A percentile compares a stretch with the other conserved stretches of the same genome.
These are phyloP conservation scores for Tothia fuscella DNA, from an alignment of 2,329 filamentous ascomycete species.

Conservation along the genomic window DNA sequence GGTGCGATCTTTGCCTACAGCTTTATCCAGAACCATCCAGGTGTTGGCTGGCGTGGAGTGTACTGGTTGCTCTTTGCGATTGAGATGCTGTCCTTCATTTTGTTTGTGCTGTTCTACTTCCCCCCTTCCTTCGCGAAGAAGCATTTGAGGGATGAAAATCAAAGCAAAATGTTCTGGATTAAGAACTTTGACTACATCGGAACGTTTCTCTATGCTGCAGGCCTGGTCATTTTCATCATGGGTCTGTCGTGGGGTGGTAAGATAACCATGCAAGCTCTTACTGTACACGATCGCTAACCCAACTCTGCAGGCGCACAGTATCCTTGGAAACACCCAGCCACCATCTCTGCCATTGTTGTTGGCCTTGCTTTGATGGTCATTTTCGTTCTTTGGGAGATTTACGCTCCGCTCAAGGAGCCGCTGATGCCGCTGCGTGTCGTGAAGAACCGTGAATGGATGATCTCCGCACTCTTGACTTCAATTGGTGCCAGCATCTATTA, in stretches of 20 bases:
- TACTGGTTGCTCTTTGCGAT: conserved; percentile 16
- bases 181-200: conserved; percentile 17
- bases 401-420: conserved; percentile 20
- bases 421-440: conserved; percentile 27
- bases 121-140: conserved; percentile 16
- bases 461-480: conserved; percentile 17
- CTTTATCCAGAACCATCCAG: conserved; percentile 14
- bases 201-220: conserved; percentile 14
- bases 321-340: conserved; percentile 30
- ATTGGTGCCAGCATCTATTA: conserved; percentile 17
- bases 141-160: conserved; percentile 13
- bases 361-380: conserved; percentile 23
- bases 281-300: no score
- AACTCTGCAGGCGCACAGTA: conserved; percentile 25
- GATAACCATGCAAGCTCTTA: no score
- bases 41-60: conserved; percentile 13
- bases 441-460: conserved; percentile 20
- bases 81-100: conserved; percentile 13
- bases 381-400: conserved; percentile 25
- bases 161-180: conserved; percentile 15
- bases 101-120: conserved; percentile 16
- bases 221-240: conserved; percentile 16
- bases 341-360: conserved; percentile 28
- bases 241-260: conserved; percentile 10
- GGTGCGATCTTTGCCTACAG: conserved; percentile 12